Evolutionary conservation across 2,329 filamentous ascomycete genomes (phyloP), one percentile per base, ranked within the genome.

Genomic region (Colletotrichum sp.): DNA sequence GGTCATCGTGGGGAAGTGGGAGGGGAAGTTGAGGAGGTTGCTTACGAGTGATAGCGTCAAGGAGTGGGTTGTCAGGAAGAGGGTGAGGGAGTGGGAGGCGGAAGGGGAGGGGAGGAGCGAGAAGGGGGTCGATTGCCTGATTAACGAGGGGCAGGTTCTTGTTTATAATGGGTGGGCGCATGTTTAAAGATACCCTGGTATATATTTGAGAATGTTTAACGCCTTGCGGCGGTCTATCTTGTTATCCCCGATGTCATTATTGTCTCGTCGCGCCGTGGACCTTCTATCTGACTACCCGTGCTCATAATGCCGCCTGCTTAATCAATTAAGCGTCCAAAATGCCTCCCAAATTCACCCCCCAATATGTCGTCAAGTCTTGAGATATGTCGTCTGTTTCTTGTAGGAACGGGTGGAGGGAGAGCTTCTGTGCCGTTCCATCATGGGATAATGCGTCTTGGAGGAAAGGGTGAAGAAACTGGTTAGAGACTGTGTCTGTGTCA

Each of bases 81-180:
- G 87, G 81, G 78, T 87, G 57, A 75, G 78, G 21, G 80, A 80
- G 21, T 89, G 87, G 84, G 81, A 85, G 74, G 83, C 79, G 71
- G 83, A 82, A 77, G 80, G 79, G 14, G 77, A 78, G 52, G 81
- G 83, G 14, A 83, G 83, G 14, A 78, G 82, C 14, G 89, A 91
- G 80, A 82, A 83, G 6, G 90, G 90, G 9, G 81, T 83, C 63
- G 86, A 88, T 75, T 92, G 91, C 78, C 79, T 92, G 79, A 88
- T 92, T 63, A 89, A 92, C 79, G 91, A 92, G 84, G 92, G 91
- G 88, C 91, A 92, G 79, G 88, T 92, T 26, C 81, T 92, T 72
- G 87, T 86, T 52, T 84, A 86, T 76, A 91, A 89, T 79, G 91
- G 91, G 4, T 92, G 91, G 91, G 87, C 87, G 72, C 91, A 92